A percentile compares a stretch with the other conserved stretches of the same genome.
Evolutionary conservation across 139 green algal species (phyloP).

Genomic region (Pseudopediastrum boryanum): DNA sequence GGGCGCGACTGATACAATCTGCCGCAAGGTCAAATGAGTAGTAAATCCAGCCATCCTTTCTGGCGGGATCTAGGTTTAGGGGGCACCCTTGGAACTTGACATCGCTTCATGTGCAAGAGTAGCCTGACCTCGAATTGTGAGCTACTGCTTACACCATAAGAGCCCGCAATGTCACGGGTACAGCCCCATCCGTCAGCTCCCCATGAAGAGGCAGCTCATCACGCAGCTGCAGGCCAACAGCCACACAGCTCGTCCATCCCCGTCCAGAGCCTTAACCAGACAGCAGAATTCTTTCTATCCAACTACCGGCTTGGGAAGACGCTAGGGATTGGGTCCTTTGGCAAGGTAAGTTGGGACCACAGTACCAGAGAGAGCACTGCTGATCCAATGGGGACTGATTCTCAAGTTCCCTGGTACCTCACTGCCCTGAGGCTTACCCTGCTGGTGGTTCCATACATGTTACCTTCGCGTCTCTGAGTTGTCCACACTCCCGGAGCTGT

Average conservation of each 20-base stretch:
- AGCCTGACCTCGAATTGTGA: not conserved
- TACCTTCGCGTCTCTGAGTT: no score
- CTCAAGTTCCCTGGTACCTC: no score
- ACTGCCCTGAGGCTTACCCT: no score
- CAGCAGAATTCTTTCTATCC: conserved; percentile 86
- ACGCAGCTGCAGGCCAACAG: not conserved
- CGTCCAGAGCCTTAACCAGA: conserved; percentile 39
- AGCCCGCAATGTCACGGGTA: conserved; percentile 2
- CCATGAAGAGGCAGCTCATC: conserved; percentile 1
- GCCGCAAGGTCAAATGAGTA: no score
- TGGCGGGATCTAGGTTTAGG: no score
- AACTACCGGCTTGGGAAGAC: conserved; percentile 98
- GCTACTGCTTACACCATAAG: not conserved
- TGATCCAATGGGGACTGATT: no score
- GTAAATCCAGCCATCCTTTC: no score
- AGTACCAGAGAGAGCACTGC: not conserved
- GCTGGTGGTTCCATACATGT: no score
- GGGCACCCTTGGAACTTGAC: not conserved
- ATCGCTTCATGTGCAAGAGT: not conserved
- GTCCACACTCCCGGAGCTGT: no score
- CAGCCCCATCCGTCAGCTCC: conserved; percentile 18
- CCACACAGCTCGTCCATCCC: not conserved
- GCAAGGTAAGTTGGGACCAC: conserved; percentile 76
- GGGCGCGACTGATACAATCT: no score
- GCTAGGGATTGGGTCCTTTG: conserved; percentile 98